Evolutionary conservation across 2,329 filamentous ascomycete species (phyloP), one percentile per base, ranked within the genome.

Genomic region (Zasmidium citrigriseum): DNA sequence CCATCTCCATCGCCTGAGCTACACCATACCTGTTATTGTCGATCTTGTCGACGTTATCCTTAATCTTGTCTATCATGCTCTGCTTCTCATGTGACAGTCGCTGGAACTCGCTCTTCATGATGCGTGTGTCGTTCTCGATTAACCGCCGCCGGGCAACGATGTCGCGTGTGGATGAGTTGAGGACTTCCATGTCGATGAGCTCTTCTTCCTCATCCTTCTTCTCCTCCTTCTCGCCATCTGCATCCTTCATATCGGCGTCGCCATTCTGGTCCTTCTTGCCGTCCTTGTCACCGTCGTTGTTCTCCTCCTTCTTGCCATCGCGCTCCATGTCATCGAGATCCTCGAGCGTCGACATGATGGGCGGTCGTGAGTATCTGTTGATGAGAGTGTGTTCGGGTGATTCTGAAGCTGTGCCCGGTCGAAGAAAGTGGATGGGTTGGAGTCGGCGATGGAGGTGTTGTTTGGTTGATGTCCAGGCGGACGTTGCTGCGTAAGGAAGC

Each of bases 31-130:
- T 86, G 82, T 99, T 99, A 79, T 99, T 98, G 67, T 96, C 93
- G 72, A 99, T 99, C 86, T 99, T 99, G 68, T 99, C 96, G 71
- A 91, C 80, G 73, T 99, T 99, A 75, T 99, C 95, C 83, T 97
- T 98, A 77, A 99, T 98, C 83, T 97, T 98, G 77, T 98, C 93
- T 58, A 88, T 87, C 95, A 99, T 99, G 50, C 91, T 88, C 51
- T 89, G 87, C 80, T 96, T 96, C 80, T 99, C 95, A 72, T 99
- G 95, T 70, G 89, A 89, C 79, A 99, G 83, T 68, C 95, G 89
- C 74, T 96, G 93, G 70, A 87, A 92, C 78, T 99, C 95, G 82
- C 92, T 96, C 83, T 90, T 93, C 92, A 99, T 98, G 78, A 99
- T 98, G 71, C 95, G 86, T 71, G 95, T 90, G 78, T 99, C 95